Conservation (phyloP, 2,329 filamentous ascomycete genomes). For the Microdochium trichocladiopsis region DNA sequence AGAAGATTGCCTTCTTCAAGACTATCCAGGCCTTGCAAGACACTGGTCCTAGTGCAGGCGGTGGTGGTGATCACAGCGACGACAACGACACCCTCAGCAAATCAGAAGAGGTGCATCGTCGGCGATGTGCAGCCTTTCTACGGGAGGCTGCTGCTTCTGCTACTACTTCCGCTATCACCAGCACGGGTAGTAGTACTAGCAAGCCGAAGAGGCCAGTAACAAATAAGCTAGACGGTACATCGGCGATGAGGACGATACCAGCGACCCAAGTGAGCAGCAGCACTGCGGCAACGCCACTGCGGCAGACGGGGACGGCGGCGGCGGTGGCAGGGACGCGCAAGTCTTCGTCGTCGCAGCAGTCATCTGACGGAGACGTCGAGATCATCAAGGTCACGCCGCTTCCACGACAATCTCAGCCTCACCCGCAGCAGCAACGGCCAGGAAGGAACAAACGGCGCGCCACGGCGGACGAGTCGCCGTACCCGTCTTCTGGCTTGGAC, state of each 20-base stretch:
- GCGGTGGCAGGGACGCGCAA: neutral
- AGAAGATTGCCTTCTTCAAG: slow-evolving; percentile 40
- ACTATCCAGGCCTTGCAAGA: slow-evolving; percentile 24
- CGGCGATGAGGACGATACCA: neutral
- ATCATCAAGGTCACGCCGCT: slow-evolving; percentile 13
- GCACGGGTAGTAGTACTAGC: too few species aligned
- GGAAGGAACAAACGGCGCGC: neutral
- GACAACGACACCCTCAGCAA: slow-evolving; percentile 21
- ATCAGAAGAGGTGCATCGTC: slow-evolving; percentile 26
- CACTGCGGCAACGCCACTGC: slow-evolving; percentile 1
- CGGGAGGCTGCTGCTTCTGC: slow-evolving; percentile 11
- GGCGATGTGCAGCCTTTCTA: slow-evolving; percentile 14
- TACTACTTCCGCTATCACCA: neutral
- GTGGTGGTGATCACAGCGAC: slow-evolving; percentile 6
- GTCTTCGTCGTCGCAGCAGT: slow-evolving; percentile 3
- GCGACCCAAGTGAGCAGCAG: slow-evolving; percentile 5
- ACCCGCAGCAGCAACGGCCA: neutral
- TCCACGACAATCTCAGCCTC: slow-evolving; percentile 1
- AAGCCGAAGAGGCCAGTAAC: neutral
- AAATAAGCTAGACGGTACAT: neutral
- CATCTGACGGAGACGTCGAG: slow-evolving; percentile 7
- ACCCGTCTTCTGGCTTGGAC: neutral
- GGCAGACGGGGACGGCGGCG: neutral
- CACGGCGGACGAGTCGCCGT: neutral
- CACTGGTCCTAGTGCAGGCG: neutral